A percentile compares a stretch with the other conserved stretches of the same genome.
Conservation (phyloP, 495 filamentous ascomycete genomes). For the Baudoinia panamericana region DNA sequence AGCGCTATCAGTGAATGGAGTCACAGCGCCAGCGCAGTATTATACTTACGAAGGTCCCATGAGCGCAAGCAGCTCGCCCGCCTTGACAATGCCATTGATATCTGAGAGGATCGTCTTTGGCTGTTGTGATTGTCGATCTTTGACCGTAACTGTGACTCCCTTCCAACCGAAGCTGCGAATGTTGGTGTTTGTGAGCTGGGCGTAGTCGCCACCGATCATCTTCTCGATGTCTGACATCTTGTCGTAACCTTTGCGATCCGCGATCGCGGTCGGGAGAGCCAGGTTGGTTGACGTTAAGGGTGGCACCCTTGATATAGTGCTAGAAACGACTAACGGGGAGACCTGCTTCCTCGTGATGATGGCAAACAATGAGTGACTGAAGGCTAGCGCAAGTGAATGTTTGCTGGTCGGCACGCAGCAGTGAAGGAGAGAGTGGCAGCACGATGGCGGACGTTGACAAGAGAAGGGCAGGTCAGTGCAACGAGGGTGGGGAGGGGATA, state of each 20-base stretch:
- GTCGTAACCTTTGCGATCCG: slow-evolving; percentile 14
- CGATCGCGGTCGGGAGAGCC: slow-evolving; percentile 4
- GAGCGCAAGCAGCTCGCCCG: slow-evolving; percentile 58
- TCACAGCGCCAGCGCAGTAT: background rate
- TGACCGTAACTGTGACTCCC: slow-evolving; percentile 51
- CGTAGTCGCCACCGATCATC: slow-evolving; percentile 23
- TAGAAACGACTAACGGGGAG: too few species aligned
- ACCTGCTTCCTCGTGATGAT: slow-evolving; percentile 11
- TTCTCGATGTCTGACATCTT: slow-evolving; percentile 30
- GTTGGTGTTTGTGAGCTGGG: slow-evolving; percentile 29
- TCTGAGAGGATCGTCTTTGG: slow-evolving; percentile 42
- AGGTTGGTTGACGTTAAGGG: background rate
- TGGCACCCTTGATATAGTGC: background rate
- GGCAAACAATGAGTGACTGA: slow-evolving; percentile 3
- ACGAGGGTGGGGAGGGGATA: too few species aligned
- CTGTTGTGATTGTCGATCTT: slow-evolving; percentile 50
- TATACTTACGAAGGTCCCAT: slow-evolving; percentile 51
- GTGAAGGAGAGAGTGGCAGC: background rate
- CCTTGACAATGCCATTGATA: slow-evolving; percentile 39
- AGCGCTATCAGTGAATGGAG: background rate
- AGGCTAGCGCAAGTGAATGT: background rate
- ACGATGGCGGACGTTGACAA: too few species aligned
- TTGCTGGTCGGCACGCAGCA: background rate
- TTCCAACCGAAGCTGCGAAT: slow-evolving; percentile 46
- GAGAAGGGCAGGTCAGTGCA: too few species aligned